These are phyloP conservation scores for Colletotrichum melonis DNA, from an alignment of 2,329 filamentous ascomycete species.

Conservation along the genomic window DNA sequence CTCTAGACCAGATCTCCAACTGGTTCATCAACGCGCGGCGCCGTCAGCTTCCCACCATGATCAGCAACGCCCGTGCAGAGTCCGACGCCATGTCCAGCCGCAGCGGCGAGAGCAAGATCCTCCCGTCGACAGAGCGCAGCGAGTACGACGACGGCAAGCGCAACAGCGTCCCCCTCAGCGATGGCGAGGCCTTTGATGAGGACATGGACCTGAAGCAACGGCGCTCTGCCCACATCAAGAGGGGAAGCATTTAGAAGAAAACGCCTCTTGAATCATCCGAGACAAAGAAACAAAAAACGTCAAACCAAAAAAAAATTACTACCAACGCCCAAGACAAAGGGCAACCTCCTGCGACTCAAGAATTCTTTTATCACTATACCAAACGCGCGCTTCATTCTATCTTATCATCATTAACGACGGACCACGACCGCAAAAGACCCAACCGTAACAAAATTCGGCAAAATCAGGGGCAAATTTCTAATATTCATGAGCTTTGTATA, in stretches of 20 bases:
- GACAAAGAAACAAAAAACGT: not conserved
- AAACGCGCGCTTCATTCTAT: not conserved
- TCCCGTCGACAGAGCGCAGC: slow-evolving; percentile 50
- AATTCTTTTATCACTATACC: slow-evolving; percentile 9
- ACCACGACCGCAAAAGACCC: slow-evolving; percentile 28
- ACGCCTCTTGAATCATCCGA: not conserved
- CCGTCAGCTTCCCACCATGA: slow-evolving; percentile 71
- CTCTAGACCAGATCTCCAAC: slow-evolving; percentile 76
- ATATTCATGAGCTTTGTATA: slow-evolving; percentile 5
- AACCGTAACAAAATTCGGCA: slow-evolving; percentile 13
- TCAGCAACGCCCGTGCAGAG: slow-evolving; percentile 66
- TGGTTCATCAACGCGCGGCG: slow-evolving; percentile 85
- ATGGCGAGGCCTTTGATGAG: slow-evolving; percentile 61
- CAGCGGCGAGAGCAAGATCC: slow-evolving; percentile 49
- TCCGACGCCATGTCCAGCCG: slow-evolving; percentile 55
- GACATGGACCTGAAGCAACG: slow-evolving; percentile 51
- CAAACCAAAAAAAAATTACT: not conserved
- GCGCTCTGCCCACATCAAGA: slow-evolving; percentile 51
- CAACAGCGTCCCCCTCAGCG: slow-evolving; percentile 54
- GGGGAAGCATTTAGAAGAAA: slow-evolving; percentile 57
- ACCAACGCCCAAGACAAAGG: not conserved
- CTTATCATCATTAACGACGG: slow-evolving; percentile 31
- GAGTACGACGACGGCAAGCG: slow-evolving; percentile 53
- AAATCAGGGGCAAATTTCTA: slow-evolving; percentile 1
- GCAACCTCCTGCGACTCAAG: not conserved